Evolutionary conservation across 371 early-diverging fungal genomes (phyloP), one percentile per base, ranked within the genome.

Genomic region (Rhizopus microsporus): DNA sequence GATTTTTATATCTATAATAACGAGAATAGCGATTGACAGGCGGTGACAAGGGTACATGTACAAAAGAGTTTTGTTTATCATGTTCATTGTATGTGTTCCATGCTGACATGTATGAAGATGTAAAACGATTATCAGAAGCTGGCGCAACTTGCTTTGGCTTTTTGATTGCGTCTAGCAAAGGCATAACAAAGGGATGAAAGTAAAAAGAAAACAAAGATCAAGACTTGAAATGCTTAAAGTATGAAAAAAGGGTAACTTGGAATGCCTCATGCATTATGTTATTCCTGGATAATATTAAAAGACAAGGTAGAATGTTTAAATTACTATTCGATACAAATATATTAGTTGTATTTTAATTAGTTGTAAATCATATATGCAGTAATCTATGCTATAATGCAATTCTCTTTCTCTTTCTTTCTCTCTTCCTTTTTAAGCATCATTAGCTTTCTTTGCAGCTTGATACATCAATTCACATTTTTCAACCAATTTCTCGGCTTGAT

Each of bases 381-480:
- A 44, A 44, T 7, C 7, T 13, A 16, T 44, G n/a, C 17, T 13
- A 15, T 44, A 44, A 17, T 44, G 44, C 15, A 44, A n/a, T 32
- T 29, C 5, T 7, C 17, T 15, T 32, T 29, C 5, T 7, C 17
- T 15, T 23, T 47, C 62, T 32, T 54, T 62, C 49, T 75, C 72
- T 42, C 54, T 67, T 3, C 67, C 67, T 50, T 67, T 32, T 32
- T 29, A 15, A 32, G 34, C 23, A 6, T 10, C 16, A n/a, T 9
- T 15, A 32, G 47, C 62, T 32, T 54, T 62, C 49, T 75, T 75
- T 42, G 54, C 65, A 4, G 71, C 67, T 50, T 67, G 69, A 57
- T 76, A 76, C 15, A 57, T 31, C 12, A 65, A 12, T 53, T 76
- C 77, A 43, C 77, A 76, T 10, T 71, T 65, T 9, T 65, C 58